Evolutionary conservation across 2,329 filamentous ascomycete genomes (phyloP).

Genomic region (Biscogniauxia mediterranea): DNA sequence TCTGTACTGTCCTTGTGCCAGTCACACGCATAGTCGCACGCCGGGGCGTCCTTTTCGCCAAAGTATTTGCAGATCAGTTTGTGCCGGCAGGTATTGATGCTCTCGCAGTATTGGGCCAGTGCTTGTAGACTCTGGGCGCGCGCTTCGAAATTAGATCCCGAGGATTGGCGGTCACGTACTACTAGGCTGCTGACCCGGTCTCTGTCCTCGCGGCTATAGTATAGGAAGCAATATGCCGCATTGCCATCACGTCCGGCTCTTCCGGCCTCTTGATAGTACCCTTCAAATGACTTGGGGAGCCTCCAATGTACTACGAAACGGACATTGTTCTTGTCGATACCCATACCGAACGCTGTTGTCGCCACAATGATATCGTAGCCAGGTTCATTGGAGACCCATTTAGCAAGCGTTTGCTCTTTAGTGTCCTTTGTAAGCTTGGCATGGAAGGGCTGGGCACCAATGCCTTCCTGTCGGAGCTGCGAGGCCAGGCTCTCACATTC

Average conservation of each 20-base stretch:
- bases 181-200: constrained; percentile 66
- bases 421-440: constrained; percentile 64
- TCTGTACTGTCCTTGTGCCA: constrained; percentile 67
- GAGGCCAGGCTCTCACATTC: constrained; percentile 72
- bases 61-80: constrained; percentile 74
- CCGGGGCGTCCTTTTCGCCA: constrained; percentile 58
- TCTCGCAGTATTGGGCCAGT: constrained; percentile 80
- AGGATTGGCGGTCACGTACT: constrained; percentile 45
- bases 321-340: constrained; percentile 93
- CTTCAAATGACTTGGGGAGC: constrained; percentile 89
- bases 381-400: constrained; percentile 70
- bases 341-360: constrained; percentile 96
- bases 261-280: constrained; percentile 94
- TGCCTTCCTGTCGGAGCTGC: constrained; percentile 63
- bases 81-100: constrained; percentile 71
- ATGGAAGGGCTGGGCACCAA: constrained; percentile 73
- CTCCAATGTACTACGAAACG: constrained; percentile 96
- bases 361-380: constrained; percentile 92
- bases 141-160: constrained; percentile 44
- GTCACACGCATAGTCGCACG: constrained; percentile 74
- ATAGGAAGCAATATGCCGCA: constrained; percentile 81
- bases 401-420: constrained; percentile 68
- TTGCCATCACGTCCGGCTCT: constrained; percentile 88
- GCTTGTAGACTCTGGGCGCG: constrained; percentile 63
- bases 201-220: constrained; percentile 85